Base-by-base conservation (phyloP, 1,284 basidiomycete species). In the Termitomyces sp. region DNA sequence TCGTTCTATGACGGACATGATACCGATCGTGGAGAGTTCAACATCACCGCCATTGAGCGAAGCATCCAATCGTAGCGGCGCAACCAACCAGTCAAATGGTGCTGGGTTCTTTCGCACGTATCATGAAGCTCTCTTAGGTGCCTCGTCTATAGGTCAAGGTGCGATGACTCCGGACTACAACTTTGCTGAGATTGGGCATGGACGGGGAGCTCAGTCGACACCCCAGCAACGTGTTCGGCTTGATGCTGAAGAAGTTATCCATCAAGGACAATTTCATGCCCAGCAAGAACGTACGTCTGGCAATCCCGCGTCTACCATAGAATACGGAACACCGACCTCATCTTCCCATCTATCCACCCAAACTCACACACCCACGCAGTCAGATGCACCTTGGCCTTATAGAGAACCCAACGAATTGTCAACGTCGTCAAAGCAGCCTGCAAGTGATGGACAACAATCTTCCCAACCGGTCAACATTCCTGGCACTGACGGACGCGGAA, bases 131-230 rank as follows among this genome's bases (percentile, higher is more conserved):
- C 41, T 59, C 9, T 48, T 56, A 8, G 63, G 69, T 49, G 66
- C 69, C 13, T 67, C 71, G 2, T 67, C 74, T 40, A 68, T 76
- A 43, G 76, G 10, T 1, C 47, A 78, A 59, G 85, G 84, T 34
- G 77, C 80, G 15, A 71, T 83, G 65, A 89, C 87, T 5, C 86
- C 87, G 15, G 88, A 90, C 63, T 73, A 88, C 47, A 77, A 86
- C 57, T 88, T 79, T 60, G 86, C 88, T 2, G 88, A 90, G 64
- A 84, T 88, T 55, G 88, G 88, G 8, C 86, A 88, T 62, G 87
- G 86, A 5, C 76, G 84, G 31, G 84, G 84, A 53, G 50, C 46
- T 24, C 62, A 15, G 9, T 40, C 43, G 43, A 33, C 41, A 39
- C 41, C 46, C 1, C 48, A 50, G 9, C 55, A 54, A 34, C 54